These are phyloP conservation scores for Porogramme epimiltina DNA, from an alignment of 1,284 basidiomycete genomes.

Conservation along the genomic window DNA sequence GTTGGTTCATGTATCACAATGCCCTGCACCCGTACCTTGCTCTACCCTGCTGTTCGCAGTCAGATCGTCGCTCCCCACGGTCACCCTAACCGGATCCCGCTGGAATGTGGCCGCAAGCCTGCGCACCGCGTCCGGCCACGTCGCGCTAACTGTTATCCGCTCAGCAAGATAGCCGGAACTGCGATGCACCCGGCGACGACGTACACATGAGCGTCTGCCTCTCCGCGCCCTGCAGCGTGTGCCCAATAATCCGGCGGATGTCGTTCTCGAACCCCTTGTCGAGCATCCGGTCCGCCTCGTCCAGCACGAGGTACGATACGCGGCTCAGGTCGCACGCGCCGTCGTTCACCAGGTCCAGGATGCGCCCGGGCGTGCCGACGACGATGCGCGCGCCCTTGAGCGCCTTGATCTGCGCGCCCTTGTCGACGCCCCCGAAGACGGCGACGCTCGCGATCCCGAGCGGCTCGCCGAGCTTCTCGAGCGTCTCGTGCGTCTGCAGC, in stretches of 20 bases:
- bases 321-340: slow-evolving; percentile 83
- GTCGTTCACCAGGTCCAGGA: slow-evolving; percentile 88
- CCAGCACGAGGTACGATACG: slow-evolving; percentile 91
- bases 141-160: slow-evolving; percentile 79
- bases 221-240: slow-evolving; percentile 64
- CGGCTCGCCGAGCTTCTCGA: slow-evolving; percentile 76
- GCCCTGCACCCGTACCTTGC: slow-evolving; percentile 52
- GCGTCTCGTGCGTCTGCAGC: slow-evolving; percentile 90
- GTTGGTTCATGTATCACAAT: background rate
- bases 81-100: slow-evolving; percentile 85
- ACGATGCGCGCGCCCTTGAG: slow-evolving; percentile 71
- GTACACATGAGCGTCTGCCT: slow-evolving; percentile 93
- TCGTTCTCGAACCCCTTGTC: slow-evolving; percentile 99
- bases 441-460: slow-evolving; percentile 84
- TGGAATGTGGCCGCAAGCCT: slow-evolving; percentile 92
- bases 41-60: slow-evolving; percentile 92
- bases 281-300: slow-evolving; percentile 98
- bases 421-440: slow-evolving; percentile 91
- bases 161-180: slow-evolving; percentile 1
- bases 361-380: slow-evolving; percentile 93
- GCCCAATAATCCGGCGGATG: slow-evolving; percentile 89
- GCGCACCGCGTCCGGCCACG: slow-evolving; percentile 97
- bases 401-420: slow-evolving; percentile 77
- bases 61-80: slow-evolving; percentile 94
- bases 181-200: slow-evolving; percentile 31